Evolutionary conservation across 1,284 basidiomycete genomes (phyloP), one percentile per base, ranked within the genome.

Genomic region (Marasmius fiardii): DNA sequence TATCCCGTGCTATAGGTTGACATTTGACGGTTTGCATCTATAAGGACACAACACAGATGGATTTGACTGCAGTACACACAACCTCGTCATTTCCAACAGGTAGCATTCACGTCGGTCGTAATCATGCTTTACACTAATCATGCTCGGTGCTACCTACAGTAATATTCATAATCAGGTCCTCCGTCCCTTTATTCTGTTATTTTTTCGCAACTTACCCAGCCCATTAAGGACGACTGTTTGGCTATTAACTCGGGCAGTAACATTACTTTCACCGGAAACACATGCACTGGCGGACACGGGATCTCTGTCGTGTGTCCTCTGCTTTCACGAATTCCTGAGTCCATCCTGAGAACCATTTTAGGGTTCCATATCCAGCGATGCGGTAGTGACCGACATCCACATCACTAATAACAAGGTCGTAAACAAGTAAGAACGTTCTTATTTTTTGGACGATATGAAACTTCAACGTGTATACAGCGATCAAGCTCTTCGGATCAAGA

Each of bases 161-260:
- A 31, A 31, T 31, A 31, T 31, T 10, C 28, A 31, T 31, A 31
- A 31, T 31, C 37, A 44, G 69, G 58, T 67, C n/a, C n/a, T n/a
- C n/a, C n/a, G n/a, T n/a, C n/a, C n/a, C n/a, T n/a, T n/a, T n/a
- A n/a, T n/a, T n/a, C n/a, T n/a, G n/a, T n/a, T n/a, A n/a, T n/a
- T n/a, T n/a, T n/a, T n/a, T n/a, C n/a, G n/a, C n/a, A n/a, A n/a
- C n/a, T n/a, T n/a, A n/a, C n/a, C n/a, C n/a, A n/a, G n/a, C n/a
- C n/a, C n/a, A n/a, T n/a, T n/a, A n/a, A 80, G 66, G 80, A 83
- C 57, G 80, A 83, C 62, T 82, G 81, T 58, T 58, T 83, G 33
- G 78, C 81, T 8, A 77, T 83, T 63, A 80, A 79, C 61, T 63
- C 62, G 18, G 81, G 81, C 14, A 65, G 66, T 43, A 78, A 78